These are phyloP conservation scores for Penicillium frequentans DNA, from an alignment of 2,329 filamentous ascomycete genomes.

Conservation along the genomic window DNA sequence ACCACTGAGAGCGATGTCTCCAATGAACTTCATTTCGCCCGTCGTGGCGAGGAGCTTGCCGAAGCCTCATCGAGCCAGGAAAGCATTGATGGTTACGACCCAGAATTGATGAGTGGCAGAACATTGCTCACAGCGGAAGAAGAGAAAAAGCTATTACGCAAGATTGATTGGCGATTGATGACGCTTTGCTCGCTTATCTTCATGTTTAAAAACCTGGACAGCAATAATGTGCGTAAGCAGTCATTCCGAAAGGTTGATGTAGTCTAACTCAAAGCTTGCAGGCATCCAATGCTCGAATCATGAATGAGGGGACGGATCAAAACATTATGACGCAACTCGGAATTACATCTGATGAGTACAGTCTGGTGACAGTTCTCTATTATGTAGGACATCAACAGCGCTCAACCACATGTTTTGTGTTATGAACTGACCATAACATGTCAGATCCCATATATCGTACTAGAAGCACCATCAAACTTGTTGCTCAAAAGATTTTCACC, in stretches of 20 bases:
- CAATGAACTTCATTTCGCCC: slow-evolving; percentile 19
- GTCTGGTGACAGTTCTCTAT: slow-evolving; percentile 36
- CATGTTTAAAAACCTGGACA: slow-evolving; percentile 33
- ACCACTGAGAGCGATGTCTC: not conserved
- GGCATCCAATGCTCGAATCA: slow-evolving; percentile 35
- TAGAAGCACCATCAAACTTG: slow-evolving; percentile 29
- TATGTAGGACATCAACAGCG: slow-evolving; percentile 26
- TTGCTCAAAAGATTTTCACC: slow-evolving; percentile 32
- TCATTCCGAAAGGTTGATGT: no score
- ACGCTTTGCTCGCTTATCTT: slow-evolving; percentile 38
- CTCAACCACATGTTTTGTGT: not conserved
- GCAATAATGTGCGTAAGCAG: slow-evolving; percentile 25
- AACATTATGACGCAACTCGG: slow-evolving; percentile 29
- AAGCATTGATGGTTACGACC: slow-evolving; percentile 29
- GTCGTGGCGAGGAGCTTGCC: slow-evolving; percentile 16
- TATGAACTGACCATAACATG: not conserved
- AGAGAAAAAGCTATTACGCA: slow-evolving; percentile 47
- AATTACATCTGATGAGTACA: slow-evolving; percentile 33
- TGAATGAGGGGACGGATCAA: slow-evolving; percentile 34
- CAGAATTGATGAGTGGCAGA: slow-evolving; percentile 32
- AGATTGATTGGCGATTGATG: slow-evolving; percentile 47
- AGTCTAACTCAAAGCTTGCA: slow-evolving; percentile 9
- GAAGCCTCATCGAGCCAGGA: slow-evolving; percentile 6
- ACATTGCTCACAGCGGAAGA: slow-evolving; percentile 41
- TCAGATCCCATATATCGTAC: slow-evolving; percentile 26